Evolutionary conservation across 345 rosid species (phyloP).

Genomic region (Streptanthus diversifolius): DNA sequence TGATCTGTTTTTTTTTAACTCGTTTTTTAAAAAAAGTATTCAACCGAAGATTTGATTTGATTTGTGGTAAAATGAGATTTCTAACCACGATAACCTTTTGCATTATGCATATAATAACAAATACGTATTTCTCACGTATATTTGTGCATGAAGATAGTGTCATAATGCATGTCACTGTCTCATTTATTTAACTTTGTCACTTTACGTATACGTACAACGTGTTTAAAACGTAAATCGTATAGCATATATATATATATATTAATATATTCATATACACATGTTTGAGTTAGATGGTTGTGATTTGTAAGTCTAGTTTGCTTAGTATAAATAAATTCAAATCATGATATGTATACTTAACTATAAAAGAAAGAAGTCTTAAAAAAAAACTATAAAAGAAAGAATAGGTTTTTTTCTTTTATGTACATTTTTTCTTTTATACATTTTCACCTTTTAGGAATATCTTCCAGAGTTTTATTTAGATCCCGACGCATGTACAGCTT

Average conservation of each 20-base stretch:
- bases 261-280: not conserved
- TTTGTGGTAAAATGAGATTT: not conserved
- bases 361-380: too few relatives aligned
- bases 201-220: not conserved
- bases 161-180: constrained; percentile 8
- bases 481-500: too few relatives aligned
- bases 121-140: not conserved
- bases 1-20: not conserved
- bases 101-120: not conserved
- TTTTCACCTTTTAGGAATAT: too few relatives aligned
- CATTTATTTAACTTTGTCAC: not conserved
- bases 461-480: too few relatives aligned
- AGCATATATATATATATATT: not conserved
- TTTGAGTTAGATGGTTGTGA: not conserved
- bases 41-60: not conserved
- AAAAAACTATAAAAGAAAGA: too few relatives aligned
- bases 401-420: too few relatives aligned
- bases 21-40: not conserved
- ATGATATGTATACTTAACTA: too few relatives aligned
- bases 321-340: not conserved
- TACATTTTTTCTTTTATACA: too few relatives aligned
- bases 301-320: not conserved
- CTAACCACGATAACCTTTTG: not conserved
- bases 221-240: not conserved
- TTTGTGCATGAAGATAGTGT: not conserved